phyloP scores from a whole-genome alignment of 345 rosid genomes.

The Geranium rotundifolium region DNA sequence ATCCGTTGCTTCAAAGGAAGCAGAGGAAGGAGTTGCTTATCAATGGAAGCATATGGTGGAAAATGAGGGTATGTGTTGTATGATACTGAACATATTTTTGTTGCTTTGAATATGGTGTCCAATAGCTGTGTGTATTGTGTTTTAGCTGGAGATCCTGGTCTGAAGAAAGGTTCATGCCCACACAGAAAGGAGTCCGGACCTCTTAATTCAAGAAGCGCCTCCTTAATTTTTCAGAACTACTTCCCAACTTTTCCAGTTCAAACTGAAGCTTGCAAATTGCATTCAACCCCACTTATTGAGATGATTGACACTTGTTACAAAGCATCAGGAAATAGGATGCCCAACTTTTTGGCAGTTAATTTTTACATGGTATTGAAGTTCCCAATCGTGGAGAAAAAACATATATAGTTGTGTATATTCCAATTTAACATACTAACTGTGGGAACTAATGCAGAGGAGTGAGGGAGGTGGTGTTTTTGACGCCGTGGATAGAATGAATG shows the following conservation, averaged over 20 bases:
- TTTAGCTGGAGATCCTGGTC: constrained; percentile 97
- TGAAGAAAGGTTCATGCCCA: constrained; percentile 75
- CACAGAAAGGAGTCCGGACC: constrained; percentile 77
- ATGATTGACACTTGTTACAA: constrained; percentile 85
- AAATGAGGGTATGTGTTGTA: constrained; percentile 52
- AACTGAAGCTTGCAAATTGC: constrained; percentile 85
- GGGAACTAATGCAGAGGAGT: constrained; percentile 54
- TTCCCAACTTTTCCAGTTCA: constrained; percentile 81
- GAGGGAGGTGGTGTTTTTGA: constrained; percentile 95
- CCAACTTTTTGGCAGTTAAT: constrained; percentile 89
- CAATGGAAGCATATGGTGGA: constrained; percentile 92
- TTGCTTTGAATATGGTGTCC: background rate
- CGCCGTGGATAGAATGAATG: constrained; percentile 72
- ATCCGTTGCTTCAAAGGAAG: constrained; percentile 84
- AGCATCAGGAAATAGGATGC: constrained; percentile 70
- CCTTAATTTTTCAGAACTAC: constrained; percentile 83
- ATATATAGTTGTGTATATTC: background rate
- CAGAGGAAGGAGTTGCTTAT: constrained; percentile 93
- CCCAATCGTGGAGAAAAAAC: background rate
- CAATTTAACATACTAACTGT: background rate
- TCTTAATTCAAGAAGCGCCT: constrained; percentile 51
- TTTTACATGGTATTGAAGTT: constrained; percentile 71
- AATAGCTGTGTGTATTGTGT: constrained; percentile 13
- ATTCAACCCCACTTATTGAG: constrained; percentile 66
- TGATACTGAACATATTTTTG: background rate